These are phyloP conservation scores for Camelina laxa DNA, from an alignment of 345 rosid genomes.

Conservation along the genomic window DNA sequence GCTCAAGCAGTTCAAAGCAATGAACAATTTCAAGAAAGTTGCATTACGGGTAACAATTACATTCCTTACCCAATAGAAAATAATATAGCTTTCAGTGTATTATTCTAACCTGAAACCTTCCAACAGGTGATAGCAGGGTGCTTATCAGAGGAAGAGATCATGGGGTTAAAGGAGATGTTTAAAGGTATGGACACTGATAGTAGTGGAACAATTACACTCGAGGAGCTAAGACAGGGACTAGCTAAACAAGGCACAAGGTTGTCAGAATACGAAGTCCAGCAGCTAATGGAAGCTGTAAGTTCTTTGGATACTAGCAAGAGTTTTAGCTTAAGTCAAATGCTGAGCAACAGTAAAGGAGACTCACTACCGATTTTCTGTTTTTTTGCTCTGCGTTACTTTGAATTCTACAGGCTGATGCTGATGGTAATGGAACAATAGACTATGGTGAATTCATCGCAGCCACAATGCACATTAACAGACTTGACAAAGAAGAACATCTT, in stretches of 20 bases:
- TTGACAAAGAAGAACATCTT: conserved; percentile 78
- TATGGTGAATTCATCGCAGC: conserved; percentile 68
- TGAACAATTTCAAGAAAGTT: conserved; percentile 82
- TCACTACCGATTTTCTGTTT: neutral
- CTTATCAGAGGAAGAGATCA: conserved; percentile 72
- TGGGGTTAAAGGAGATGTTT: conserved; percentile 68
- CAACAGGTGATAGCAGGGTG: conserved; percentile 65
- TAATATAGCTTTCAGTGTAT: neutral
- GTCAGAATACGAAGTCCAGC: conserved; percentile 62
- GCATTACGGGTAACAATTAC: conserved; percentile 61
- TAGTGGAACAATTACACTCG: conserved; percentile 67
- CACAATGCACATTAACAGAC: conserved; percentile 67
- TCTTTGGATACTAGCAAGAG: neutral
- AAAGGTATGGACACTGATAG: conserved; percentile 63
- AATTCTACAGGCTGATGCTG: conserved; percentile 54
- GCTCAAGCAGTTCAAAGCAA: conserved; percentile 82
- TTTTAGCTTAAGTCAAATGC: conserved; percentile 27
- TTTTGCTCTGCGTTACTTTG: neutral
- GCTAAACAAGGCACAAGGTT: conserved; percentile 65
- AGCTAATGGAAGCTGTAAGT: conserved; percentile 69
- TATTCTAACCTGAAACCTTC: conserved; percentile 16
- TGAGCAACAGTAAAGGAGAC: conserved; percentile 8
- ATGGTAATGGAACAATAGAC: conserved; percentile 65
- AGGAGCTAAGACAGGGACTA: conserved; percentile 66
- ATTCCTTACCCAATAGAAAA: neutral